Base-by-base conservation (phyloP, 2,329 filamentous ascomycete genomes). In the Ilyonectria robusta region DNA sequence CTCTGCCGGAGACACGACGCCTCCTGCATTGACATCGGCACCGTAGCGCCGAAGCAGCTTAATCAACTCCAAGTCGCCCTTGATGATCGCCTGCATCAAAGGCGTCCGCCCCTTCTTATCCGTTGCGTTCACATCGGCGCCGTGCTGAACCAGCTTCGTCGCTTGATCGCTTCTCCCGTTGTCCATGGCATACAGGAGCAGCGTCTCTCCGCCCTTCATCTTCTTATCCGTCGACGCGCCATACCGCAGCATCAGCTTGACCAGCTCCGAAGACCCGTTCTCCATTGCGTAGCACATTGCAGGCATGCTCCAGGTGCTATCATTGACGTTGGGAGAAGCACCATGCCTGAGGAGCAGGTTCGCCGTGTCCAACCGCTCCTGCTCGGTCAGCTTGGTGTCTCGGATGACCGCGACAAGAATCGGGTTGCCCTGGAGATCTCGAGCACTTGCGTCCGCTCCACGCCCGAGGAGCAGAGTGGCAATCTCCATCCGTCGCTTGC, bases 281-380 rank as follows among this genome's bases (percentile, higher is more conserved):
- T 78, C 77, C 66, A 79, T 69, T 1, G 70, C 76, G 26, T 72
- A 66, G 53, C 72, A 71, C 4, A 79, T 73, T 2, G 72, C 70
- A 17, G 74, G 62, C 4, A 61, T 62, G 6, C 67, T 55, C 69
- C 69, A 75, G 11, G 60, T 67, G n/a, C 62, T 48, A 37, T 80
- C 77, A 1, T 59, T 68, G 0, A 75, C 74, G 21, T 79, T 76
- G 2, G 77, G 70, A 6, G 75, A 74, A 11, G 81, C 81, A 1
- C 80, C 80, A 58, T 77, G 72, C 15, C 74, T 72, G 4, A 83
- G 78, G 21, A 83, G 77, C 48, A 77, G 60, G 11, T 71, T 73
- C 1, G 79, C 77, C 0, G 74, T 58, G 4, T 76, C 70, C 0
- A 74, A 21, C 64, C 77, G 80, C 1, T 78, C 76, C 0, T 69